phyloP scores from a whole-genome alignment of 768 basidiomycete genomes.

The Serendipita sp. region DNA sequence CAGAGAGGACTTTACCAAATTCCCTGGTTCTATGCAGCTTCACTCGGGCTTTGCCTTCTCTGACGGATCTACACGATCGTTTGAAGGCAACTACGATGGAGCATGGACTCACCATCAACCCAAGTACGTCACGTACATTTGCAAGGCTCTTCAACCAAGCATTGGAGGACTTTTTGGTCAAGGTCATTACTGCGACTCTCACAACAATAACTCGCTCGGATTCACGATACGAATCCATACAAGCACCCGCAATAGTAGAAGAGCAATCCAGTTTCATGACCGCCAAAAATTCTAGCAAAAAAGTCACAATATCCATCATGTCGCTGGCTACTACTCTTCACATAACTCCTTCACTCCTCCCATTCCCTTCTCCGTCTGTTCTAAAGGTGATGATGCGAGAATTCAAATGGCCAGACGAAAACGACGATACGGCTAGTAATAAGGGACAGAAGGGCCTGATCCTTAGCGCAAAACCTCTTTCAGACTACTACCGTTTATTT shows the following conservation, averaged over 20 bases:
- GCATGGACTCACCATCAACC: not conserved
- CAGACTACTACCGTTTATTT: not conserved
- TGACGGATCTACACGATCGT: not conserved
- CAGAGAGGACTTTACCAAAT: not conserved
- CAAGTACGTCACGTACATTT: not conserved
- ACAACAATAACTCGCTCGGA: conserved; percentile 4
- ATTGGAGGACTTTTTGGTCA: conserved; percentile 1
- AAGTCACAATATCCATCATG: not conserved
- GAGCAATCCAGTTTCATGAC: not conserved
- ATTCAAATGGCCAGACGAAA: conserved; percentile 1
- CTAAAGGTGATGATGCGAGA: conserved; percentile 3
- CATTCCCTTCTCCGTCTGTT: not conserved
- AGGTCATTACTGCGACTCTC: not conserved
- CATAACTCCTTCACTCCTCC: not conserved
- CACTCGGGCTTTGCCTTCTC: not conserved
- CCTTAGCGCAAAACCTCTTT: not conserved
- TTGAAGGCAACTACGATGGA: not conserved
- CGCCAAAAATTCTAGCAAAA: not conserved
- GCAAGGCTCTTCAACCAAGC: conserved; percentile 1
- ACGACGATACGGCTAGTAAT: not conserved
- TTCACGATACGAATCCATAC: not conserved
- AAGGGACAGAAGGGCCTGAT: not conserved
- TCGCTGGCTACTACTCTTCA: not conserved
- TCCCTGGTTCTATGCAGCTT: not conserved
- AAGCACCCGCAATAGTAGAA: not conserved